Evolutionary conservation across 306 rosid genomes (phyloP), one percentile per base, ranked within the genome.

Genomic region (Glycine tomentella): DNA sequence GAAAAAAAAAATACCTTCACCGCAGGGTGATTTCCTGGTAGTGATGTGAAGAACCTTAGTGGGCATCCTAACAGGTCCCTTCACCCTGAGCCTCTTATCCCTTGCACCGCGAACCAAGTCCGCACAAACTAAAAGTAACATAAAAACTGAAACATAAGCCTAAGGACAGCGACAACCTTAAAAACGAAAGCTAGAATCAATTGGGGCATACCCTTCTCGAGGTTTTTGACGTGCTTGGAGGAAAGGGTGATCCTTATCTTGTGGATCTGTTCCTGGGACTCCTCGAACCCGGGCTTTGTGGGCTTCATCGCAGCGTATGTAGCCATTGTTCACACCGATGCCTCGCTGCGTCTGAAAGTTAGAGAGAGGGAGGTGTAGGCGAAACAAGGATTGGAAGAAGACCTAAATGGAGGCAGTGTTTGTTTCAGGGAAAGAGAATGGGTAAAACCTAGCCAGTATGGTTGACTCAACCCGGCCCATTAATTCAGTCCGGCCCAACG

Each of bases 31-130:
- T 69, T 93, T 93, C 86, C 97, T 84, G 80, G 97, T 93, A 77
- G 97, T 93, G 45, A 93, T 93, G 82, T 57, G 44, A 69, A 93
- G 85, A 67, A 93, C 97, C 80, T 93, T 93, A 62, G 97, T 93
- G 33, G 97, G 97, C 92, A 93, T 93, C 56, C 97, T 91, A 50
- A 93, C 97, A 5, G 97, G 97, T 44, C 97, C 97, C 87, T 93
- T 93, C 2, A 91, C 96, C 85, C 92, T 88, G 14, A 93, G 87
- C 14, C 87, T 44, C 90, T 92, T 92, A 76, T 92, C 97, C 90
- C 88, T 92, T 12, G 97, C 97, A 49, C 97, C 97, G 1, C 96
- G 91, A 83, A 93, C 91, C 84, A 93, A 82, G 85, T 93, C 97
- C 3, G 89, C 58, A 81, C 97, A 93, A 72, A 93, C 97, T 93